phyloP scores from a whole-genome alignment of 106 monocot species.

The Apostasia ramifera region DNA sequence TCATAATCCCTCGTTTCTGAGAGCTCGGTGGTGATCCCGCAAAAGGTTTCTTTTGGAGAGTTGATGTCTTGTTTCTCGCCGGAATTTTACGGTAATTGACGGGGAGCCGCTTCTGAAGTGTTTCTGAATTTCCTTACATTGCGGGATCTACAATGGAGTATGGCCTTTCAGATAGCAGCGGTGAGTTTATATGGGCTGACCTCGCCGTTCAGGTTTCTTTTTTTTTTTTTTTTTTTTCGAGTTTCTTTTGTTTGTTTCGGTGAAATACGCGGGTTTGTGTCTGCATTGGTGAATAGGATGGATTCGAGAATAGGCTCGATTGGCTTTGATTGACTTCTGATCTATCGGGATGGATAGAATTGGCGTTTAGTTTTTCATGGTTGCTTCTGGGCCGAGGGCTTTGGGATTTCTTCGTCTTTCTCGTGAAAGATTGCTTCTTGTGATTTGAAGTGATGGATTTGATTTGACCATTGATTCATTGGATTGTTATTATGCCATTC shows the following conservation, averaged over 20 bases:
- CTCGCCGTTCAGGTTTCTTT: background rate
- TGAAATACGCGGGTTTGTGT: background rate
- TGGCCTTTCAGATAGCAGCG: conserved; percentile 60
- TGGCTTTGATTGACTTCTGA: background rate
- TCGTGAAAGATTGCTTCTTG: background rate
- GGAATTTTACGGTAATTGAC: too few relatives aligned
- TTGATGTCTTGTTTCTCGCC: too few relatives aligned
- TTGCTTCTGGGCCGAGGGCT: background rate
- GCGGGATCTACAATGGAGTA: conserved; percentile 32
- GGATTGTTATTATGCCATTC: too few relatives aligned
- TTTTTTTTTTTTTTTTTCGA: background rate
- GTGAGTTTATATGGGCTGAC: conserved; percentile 15
- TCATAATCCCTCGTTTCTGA: too few relatives aligned
- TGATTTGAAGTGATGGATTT: background rate
- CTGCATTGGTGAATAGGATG: background rate
- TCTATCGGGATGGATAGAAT: background rate
- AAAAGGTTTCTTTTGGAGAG: too few relatives aligned
- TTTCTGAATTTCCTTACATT: background rate
- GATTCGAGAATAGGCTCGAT: background rate
- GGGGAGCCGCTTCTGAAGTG: background rate
- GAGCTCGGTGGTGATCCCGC: too few relatives aligned
- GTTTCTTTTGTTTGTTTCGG: background rate
- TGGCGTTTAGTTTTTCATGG: background rate
- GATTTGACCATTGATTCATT: too few relatives aligned
- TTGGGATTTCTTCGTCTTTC: background rate